Percentiles rank a stretch among this genome's conserved stretches.
These are phyloP conservation scores for Ophiorrhiza pumila DNA, from an alignment of 257 asterid genomes.

Conservation along the genomic window DNA sequence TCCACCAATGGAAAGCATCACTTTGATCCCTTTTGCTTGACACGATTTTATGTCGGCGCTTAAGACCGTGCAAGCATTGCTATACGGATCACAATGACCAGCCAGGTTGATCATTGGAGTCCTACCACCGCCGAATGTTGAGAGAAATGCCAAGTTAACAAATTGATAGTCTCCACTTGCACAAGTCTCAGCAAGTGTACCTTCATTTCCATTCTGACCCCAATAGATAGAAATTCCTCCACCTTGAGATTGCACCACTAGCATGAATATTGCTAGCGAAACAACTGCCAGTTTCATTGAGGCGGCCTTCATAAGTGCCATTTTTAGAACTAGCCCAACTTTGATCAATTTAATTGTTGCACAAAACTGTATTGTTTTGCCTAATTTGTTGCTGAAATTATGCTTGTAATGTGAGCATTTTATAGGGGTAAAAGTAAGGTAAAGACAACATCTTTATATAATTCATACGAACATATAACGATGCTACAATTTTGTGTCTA, in stretches of 20 bases:
- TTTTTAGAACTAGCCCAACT: not conserved
- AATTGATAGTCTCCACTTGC: slow-evolving; percentile 44
- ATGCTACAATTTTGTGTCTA: no score
- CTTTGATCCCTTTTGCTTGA: slow-evolving; percentile 45
- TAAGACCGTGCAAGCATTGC: slow-evolving; percentile 34
- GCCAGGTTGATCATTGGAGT: slow-evolving; percentile 52
- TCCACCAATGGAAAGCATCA: slow-evolving; percentile 56
- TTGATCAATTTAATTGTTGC: no score
- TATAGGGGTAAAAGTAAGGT: not conserved
- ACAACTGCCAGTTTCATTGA: not conserved
- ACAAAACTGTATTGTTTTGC: no score
- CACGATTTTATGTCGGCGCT: slow-evolving; percentile 46
- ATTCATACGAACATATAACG: no score
- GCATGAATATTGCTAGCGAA: not conserved
- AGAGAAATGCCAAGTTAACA: slow-evolving; percentile 47
- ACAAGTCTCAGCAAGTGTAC: slow-evolving; percentile 50
- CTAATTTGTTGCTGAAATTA: not conserved
- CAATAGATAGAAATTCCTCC: slow-evolving; percentile 56
- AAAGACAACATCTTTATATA: not conserved
- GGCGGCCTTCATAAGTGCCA: slow-evolving; percentile 10
- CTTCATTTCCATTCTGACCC: slow-evolving; percentile 65
- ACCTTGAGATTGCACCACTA: slow-evolving; percentile 31
- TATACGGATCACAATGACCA: slow-evolving; percentile 56
- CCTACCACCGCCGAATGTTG: slow-evolving; percentile 45
- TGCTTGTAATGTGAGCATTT: not conserved